Evolutionary conservation across 2,329 filamentous ascomycete genomes (phyloP).

Genomic region (Didymella keratinophila): DNA sequence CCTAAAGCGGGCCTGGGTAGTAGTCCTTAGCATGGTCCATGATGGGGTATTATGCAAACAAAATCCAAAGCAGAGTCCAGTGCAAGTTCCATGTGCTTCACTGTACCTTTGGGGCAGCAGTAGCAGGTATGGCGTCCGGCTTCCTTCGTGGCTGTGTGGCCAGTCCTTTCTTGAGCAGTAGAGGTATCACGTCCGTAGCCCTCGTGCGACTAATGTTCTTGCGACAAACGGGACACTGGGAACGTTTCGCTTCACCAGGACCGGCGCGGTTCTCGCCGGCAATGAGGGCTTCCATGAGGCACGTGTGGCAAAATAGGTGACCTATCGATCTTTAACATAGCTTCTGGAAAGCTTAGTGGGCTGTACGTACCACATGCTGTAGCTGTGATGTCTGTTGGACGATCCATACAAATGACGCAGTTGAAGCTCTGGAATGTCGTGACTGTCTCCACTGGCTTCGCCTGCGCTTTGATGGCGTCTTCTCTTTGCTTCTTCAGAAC

Average conservation of each 20-base stretch:
- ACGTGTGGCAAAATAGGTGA: slow-evolving; percentile 70
- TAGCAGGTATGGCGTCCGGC: slow-evolving; percentile 12
- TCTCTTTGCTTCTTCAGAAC: slow-evolving; percentile 61
- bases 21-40: background rate
- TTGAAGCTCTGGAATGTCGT: slow-evolving; percentile 58
- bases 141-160: slow-evolving; percentile 47
- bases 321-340: slow-evolving; percentile 50
- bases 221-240: slow-evolving; percentile 59
- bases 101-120: slow-evolving; percentile 30
- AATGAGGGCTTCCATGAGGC: slow-evolving; percentile 67
- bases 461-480: slow-evolving; percentile 59
- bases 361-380: slow-evolving; percentile 64
- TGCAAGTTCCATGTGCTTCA: slow-evolving; percentile 12
- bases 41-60: background rate
- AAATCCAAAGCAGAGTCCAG: background rate
- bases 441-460: slow-evolving; percentile 49
- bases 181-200: slow-evolving; percentile 52
- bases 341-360: slow-evolving; percentile 26
- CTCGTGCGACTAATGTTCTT: slow-evolving; percentile 54
- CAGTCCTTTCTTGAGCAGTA: slow-evolving; percentile 52
- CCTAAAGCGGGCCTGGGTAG: background rate
- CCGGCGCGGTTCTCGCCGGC: slow-evolving; percentile 61
- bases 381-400: slow-evolving; percentile 65
- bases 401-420: slow-evolving; percentile 72
- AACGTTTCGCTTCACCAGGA: slow-evolving; percentile 52